Conservation (phyloP, 1,139 yeast genomes). For the Trichomonascaceae sp. region DNA sequence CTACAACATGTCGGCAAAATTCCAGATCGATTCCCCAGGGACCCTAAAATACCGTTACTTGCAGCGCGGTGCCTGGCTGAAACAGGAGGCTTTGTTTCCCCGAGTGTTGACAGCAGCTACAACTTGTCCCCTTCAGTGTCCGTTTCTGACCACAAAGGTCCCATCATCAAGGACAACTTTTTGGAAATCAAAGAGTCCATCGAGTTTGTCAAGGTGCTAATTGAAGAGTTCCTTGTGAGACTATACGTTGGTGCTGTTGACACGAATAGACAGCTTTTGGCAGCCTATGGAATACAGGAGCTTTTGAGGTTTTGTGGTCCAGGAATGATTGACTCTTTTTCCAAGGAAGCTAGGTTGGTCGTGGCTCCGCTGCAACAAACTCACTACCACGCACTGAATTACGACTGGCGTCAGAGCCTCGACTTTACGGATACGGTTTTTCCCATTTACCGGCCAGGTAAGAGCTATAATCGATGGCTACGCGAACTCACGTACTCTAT, state of each 20-base stretch:
- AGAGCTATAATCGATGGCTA: conserved; percentile 49
- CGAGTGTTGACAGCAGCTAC: conserved; percentile 35
- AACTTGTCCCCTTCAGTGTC: conserved; percentile 13
- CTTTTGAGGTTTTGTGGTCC: conserved; percentile 55
- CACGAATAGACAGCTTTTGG: conserved; percentile 70
- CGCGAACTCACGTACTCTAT: conserved; percentile 54
- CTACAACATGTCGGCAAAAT: conserved; percentile 21
- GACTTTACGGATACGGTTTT: conserved; percentile 20
- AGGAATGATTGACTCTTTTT: conserved; percentile 50
- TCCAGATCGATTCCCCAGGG: conserved; percentile 27
- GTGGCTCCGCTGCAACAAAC: conserved; percentile 67
- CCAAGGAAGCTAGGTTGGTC: conserved; percentile 59
- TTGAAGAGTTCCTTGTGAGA: conserved; percentile 59
- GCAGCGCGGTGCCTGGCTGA: conserved; percentile 63
- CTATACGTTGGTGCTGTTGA: conserved; percentile 84
- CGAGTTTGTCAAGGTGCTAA: conserved; percentile 49
- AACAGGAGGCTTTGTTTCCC: conserved; percentile 69
- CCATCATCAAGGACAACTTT: conserved; percentile 47
- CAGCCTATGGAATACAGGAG: conserved; percentile 87
- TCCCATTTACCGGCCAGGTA: conserved; percentile 37
- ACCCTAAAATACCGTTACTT: conserved; percentile 37
- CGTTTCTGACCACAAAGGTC: conserved; percentile 28
- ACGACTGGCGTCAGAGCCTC: no score
- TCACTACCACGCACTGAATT: conserved; percentile 48
- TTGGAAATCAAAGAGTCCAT: conserved; percentile 50